Base-by-base conservation (phyloP, 2,329 filamentous ascomycete genomes). In the Apiospora marii region DNA sequence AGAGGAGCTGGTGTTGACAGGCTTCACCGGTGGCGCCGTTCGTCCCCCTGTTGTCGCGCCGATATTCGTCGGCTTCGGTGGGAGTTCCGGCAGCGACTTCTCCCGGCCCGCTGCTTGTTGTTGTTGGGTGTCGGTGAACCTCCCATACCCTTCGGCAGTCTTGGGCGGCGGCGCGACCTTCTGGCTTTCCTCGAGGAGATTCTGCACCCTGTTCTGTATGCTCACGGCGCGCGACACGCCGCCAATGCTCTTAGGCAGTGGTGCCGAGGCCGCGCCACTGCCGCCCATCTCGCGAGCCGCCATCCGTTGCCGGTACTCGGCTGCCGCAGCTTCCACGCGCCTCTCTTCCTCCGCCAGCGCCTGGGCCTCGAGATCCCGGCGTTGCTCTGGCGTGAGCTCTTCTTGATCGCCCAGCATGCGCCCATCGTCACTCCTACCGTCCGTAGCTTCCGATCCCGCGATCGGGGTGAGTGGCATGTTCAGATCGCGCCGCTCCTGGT, bases 191-290 rank as follows among this genome's bases (percentile, higher is more conserved):
- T 92, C 92, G 22, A 99, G 85, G 69, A 98, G 86, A 69, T 90
- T 94, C 84, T 97, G 94, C 71, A 99, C 94, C 75, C 96, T 92
- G 79, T 94, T 95, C 81, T 98, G 95, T 77, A 99, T 99, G 37
- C 92, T 93, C n/a, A 91, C 89, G 24, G 95, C 94, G 58, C 92
- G 87, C 19, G 90, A 90, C 3, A 89, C 83, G 68, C 87, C 86
- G n/a, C 87, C 89, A 79, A 88, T 88, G 78, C 83, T 88, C 81
- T 87, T 90, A 72, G 87, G 89, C 71, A 83, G 83, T 22, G 84
- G 84, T 24, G 81, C 81, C 8, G 72, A 49, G 13, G 83, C 81
- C 19, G 58, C 30, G 19, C 58, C 58, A 22, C 58, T 41, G 61
- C 81, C 83, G 43, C 81, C 80, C 1, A 79, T 77, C n/a, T 87